These are phyloP conservation scores for Neonectria coccinea DNA, from an alignment of 2,329 filamentous ascomycete genomes.

Conservation along the genomic window DNA sequence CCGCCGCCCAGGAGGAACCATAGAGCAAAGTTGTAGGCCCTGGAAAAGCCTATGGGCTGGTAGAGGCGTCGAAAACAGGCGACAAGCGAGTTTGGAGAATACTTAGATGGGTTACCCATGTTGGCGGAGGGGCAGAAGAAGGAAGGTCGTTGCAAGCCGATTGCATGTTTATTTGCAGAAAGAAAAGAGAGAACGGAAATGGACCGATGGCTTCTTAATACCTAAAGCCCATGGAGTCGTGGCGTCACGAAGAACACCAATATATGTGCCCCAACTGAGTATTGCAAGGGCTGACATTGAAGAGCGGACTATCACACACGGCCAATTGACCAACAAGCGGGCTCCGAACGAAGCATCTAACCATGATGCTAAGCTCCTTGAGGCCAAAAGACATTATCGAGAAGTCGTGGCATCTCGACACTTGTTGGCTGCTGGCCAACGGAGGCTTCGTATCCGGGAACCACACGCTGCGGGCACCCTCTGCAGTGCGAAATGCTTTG, in stretches of 20 bases:
- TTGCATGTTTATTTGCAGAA: neutral
- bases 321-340: neutral
- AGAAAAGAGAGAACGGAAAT: neutral
- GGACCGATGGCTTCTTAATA: conserved; percentile 8
- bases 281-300: conserved; percentile 1
- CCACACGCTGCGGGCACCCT: neutral
- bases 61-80: conserved; percentile 48
- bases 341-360: neutral
- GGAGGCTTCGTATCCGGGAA: conserved; percentile 19
- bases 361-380: neutral
- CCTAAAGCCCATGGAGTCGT: neutral
- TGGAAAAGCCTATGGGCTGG: conserved; percentile 64
- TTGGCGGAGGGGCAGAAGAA: neutral
- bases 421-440: neutral
- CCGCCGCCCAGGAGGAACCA: conserved; percentile 62
- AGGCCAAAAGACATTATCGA: neutral
- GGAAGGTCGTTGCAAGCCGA: neutral
- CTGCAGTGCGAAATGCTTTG: conserved; percentile 18
- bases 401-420: conserved; percentile 12
- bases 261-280: neutral
- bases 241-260: conserved; percentile 7
- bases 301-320: neutral
- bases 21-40: conserved; percentile 68
- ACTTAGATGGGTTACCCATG: conserved; percentile 15
- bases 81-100: neutral